Base-by-base conservation (phyloP, 805 yeast species). In the Ogataea corticis region DNA sequence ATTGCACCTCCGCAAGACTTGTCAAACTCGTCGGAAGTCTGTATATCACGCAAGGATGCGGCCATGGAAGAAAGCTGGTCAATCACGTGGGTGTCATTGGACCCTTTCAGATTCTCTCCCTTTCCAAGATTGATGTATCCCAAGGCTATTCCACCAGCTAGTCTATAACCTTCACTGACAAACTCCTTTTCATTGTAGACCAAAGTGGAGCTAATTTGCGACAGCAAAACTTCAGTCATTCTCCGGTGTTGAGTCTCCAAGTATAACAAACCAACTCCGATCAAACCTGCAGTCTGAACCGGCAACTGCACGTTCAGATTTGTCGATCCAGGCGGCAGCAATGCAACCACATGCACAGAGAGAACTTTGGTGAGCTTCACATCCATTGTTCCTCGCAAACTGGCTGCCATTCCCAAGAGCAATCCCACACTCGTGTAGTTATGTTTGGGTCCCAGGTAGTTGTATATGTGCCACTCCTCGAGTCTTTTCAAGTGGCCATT, bases 401-500 rank as follows among this genome's bases (percentile, higher is more conserved):
- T 87, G 0, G 97, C 97, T 15, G 97, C 82, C 88, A 92, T 85
- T 1, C 99, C 99, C 14, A 94, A 66, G 29, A 94, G 68, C 36
- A 94, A 70, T 0, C 97, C 98, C 29, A 90, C 83, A 62, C 96
- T 87, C 0, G 96, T 87, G 33, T 77, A 77, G 3, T 85, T 79
- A 57, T 87, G 89, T 53, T 94, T 91, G 0, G 96, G 96, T 0
- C 96, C 96, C 42, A 94, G 68, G 54, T 89, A 90, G 59, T 92
- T 91, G 63, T 89, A 94, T 25, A 92, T 86, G 61, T 91, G 97
- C 97, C 98, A 94, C 63, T 94, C 97, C 58, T 92, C 98, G 19
- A 94, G 67, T 33, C 75, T 73, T 45, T 77, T 81, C 56, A 94
- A 67, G 61, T 91, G 96, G 0, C 98, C 98, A 65, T 88, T 88